Conservation (phyloP, 768 basidiomycete species). For the Ramaria rubella region DNA sequence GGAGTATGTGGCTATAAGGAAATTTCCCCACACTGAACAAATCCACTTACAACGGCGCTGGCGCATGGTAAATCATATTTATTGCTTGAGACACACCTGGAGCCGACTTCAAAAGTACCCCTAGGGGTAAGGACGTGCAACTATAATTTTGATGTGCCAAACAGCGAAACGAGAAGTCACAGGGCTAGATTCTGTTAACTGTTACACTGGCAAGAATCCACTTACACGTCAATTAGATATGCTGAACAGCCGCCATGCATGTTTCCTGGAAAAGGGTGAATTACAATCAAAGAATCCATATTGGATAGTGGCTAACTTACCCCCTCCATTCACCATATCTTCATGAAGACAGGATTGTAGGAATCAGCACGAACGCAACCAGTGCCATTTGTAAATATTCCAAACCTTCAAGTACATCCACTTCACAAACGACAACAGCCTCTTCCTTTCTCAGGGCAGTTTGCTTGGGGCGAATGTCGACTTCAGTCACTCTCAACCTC, state of each 20-base stretch:
- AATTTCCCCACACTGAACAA: not conserved
- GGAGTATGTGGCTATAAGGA: not conserved
- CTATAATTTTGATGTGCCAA: not conserved
- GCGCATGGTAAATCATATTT: slow-evolving; percentile 11
- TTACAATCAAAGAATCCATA: too few relatives aligned
- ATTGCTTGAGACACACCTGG: slow-evolving; percentile 8
- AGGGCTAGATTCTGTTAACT: too few relatives aligned
- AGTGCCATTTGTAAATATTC: not conserved
- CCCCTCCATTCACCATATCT: slow-evolving; percentile 10
- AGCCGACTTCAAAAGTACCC: not conserved
- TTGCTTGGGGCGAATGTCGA: not conserved
- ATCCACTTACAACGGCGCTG: not conserved
- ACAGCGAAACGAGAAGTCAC: not conserved
- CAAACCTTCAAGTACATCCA: slow-evolving; percentile 2
- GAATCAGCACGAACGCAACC: not conserved
- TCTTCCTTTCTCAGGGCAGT: slow-evolving; percentile 1
- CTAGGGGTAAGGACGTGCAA: slow-evolving; percentile 7
- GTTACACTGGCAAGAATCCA: not conserved
- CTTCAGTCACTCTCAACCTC: not conserved
- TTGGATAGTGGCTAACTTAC: not conserved
- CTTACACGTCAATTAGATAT: slow-evolving; percentile 9
- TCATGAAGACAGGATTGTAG: not conserved
- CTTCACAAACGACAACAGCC: slow-evolving; percentile 4
- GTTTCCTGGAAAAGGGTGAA: slow-evolving; percentile 1
- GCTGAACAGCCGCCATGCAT: slow-evolving; percentile 9